These are phyloP conservation scores for Oryza officinalis DNA, from an alignment of 176 grass and related monocot species.

Conservation along the genomic window DNA sequence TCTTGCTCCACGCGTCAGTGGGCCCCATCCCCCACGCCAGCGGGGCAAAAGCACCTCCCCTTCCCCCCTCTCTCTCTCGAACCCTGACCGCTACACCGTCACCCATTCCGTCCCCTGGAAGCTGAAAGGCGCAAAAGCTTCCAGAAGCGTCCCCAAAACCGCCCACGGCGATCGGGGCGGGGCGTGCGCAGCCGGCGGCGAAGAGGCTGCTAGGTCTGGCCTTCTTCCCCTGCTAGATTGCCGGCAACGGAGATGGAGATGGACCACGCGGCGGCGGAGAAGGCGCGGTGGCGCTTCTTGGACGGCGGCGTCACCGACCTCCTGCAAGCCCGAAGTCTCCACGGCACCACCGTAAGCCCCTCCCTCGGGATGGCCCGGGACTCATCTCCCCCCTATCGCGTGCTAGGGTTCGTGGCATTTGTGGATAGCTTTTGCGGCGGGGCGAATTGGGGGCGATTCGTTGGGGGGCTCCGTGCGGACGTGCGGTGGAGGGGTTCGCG, in stretches of 20 bases:
- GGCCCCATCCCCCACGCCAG: constrained; percentile 1
- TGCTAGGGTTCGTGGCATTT: background rate
- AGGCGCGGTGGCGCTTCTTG: constrained; percentile 59
- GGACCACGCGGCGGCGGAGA: constrained; percentile 44
- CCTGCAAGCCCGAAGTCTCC: constrained; percentile 55
- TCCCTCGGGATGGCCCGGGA: background rate
- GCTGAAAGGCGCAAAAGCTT: constrained; percentile 23
- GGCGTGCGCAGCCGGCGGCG: background rate
- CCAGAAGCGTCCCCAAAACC: constrained; percentile 38
- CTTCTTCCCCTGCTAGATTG: background rate
- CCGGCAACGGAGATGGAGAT: constrained; percentile 31
- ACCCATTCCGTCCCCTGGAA: background rate
- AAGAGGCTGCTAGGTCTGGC: constrained; percentile 1
- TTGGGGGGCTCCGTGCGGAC: background rate
- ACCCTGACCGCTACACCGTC: constrained; percentile 20
- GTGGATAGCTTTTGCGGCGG: background rate
- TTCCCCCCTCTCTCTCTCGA: background rate
- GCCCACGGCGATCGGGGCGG: constrained; percentile 2
- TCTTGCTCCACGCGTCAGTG: constrained; percentile 29
- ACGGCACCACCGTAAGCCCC: constrained; percentile 40
- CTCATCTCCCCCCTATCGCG: no score
- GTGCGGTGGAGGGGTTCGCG: background rate
- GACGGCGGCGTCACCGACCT: constrained; percentile 68
- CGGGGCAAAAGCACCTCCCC: background rate
- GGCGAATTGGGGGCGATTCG: constrained; percentile 8